Percentiles rank a stretch among this genome's conserved stretches.
Conservation (phyloP, 768 basidiomycete genomes). For the Russula olivacea region DNA sequence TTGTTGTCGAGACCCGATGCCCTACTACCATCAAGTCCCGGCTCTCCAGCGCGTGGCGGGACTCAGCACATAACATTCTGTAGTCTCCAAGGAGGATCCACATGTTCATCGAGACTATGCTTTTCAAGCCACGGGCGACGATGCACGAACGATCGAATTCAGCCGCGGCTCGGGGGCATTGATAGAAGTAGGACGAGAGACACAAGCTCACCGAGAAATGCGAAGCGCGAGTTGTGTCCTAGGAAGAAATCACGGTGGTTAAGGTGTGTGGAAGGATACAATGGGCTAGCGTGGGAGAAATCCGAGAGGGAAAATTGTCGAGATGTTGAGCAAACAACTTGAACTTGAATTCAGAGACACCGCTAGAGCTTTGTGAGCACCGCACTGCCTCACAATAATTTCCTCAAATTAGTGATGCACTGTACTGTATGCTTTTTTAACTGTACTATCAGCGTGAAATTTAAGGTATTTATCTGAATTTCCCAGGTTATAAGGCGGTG, state of each 20-base stretch:
- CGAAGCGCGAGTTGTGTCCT: constrained; percentile 61
- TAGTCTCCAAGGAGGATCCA: constrained; percentile 68
- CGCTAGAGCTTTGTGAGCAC: background rate
- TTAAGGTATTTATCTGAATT: too few species aligned
- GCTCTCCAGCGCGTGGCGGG: constrained; percentile 27
- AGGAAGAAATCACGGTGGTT: constrained; percentile 50
- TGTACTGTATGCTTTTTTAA: too few species aligned
- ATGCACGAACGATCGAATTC: constrained; percentile 54
- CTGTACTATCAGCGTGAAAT: too few species aligned
- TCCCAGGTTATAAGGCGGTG: too few species aligned
- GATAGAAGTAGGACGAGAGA: background rate
- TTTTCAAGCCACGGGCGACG: constrained; percentile 51
- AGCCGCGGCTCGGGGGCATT: constrained; percentile 30
- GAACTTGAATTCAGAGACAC: background rate
- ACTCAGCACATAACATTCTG: constrained; percentile 67
- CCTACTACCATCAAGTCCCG: constrained; percentile 26
- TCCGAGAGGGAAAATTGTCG: constrained; percentile 34
- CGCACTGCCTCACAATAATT: too few species aligned
- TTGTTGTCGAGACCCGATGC: too few species aligned
- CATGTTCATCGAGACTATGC: constrained; percentile 57
- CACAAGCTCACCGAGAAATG: constrained; percentile 47
- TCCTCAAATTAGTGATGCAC: too few species aligned
- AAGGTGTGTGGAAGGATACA: constrained; percentile 66
- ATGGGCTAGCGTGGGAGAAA: constrained; percentile 45
- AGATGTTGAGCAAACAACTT: constrained; percentile 49